Conservation (phyloP, 2,329 filamentous ascomycete genomes). For the Aspergillus sergii region DNA sequence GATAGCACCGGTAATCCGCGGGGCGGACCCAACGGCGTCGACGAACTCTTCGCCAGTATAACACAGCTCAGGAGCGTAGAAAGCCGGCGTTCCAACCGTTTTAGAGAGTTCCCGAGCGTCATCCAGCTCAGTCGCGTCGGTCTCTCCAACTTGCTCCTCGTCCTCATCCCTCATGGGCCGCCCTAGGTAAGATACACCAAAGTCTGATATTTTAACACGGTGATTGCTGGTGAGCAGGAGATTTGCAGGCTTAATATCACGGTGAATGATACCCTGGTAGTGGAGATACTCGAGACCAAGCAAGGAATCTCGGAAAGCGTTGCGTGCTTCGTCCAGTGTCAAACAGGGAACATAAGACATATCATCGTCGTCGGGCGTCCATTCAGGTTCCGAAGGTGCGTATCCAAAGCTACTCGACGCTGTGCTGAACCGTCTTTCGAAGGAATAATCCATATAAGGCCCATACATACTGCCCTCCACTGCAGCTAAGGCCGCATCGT, state of each 20-base stretch:
- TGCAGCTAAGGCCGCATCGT: constrained; percentile 48
- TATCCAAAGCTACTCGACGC: constrained; percentile 64
- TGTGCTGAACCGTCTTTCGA: constrained; percentile 76
- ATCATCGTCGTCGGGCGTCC: constrained; percentile 68
- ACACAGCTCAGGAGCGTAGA: constrained; percentile 95
- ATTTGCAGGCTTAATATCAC: constrained; percentile 88
- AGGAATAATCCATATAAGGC: constrained; percentile 64
- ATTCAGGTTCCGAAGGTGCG: constrained; percentile 47
- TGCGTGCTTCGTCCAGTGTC: constrained; percentile 78
- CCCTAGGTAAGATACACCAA: constrained; percentile 96
- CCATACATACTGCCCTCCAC: constrained; percentile 80
- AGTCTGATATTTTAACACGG: constrained; percentile 96
- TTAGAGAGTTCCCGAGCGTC: constrained; percentile 96
- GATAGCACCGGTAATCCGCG: constrained; percentile 86
- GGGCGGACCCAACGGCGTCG: constrained; percentile 57
- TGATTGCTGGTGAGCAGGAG: constrained; percentile 83
- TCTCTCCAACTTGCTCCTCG: constrained; percentile 74
- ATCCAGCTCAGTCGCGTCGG: constrained; percentile 83
- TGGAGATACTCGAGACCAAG: constrained; percentile 92
- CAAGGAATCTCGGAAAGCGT: constrained; percentile 88
- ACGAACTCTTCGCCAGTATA: constrained; percentile 73
- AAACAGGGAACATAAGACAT: constrained; percentile 93
- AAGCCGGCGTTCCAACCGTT: constrained; percentile 94
- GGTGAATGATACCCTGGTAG: constrained; percentile 81
- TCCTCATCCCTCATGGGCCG: constrained; percentile 83